Evolutionary conservation across 805 yeast species (phyloP), one percentile per base, ranked within the genome.

Genomic region (Ogataea saltuana): DNA sequence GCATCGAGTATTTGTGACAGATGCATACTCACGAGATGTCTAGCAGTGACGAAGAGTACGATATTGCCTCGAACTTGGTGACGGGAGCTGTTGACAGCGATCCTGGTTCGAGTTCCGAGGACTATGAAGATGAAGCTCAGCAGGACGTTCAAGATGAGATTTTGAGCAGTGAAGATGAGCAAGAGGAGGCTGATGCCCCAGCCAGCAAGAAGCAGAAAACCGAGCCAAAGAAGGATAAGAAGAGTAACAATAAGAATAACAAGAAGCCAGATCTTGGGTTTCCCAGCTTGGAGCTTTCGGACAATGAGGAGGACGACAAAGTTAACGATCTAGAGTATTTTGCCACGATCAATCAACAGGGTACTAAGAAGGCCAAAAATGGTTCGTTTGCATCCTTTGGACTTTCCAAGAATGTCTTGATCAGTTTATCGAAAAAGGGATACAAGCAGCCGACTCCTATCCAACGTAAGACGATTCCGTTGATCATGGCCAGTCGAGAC

Each of bases 391-490:
- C 88, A 3, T 83, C 95, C 34, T 86, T 91, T 68, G 97, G 98
- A 1, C 73, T 93, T 37, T 84, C 95, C 12, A 84, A 83, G 59
- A 70, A 76, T 41, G 64, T 90, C 5, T 60, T 89, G 45, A 65
- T 72, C 17, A 91, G 88, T 56, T 83, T 93, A 42, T 60, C 78
- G 43, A 82, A 80, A 48, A 90, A 88, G 60, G 99, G 99, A 0
- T 93, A 81, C 69, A 84, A 80, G 53, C 93, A 85, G 53, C 99
- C 99, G 11, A 93, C 99, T 0, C 99, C 99, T 1, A 93, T 93
- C 64, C 99, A 93, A 68, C 76, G 99, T 51, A 93, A 91, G 61
- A 84, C 99, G 3, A 87, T 93, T 45, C 99, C 99, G 0, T 71
- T 89, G 42, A 83, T 93, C 46, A 70, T 93, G 70, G 88, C 85